phyloP scores from a whole-genome alignment of 345 rosid genomes.

The Cardamine resedifolia region DNA sequence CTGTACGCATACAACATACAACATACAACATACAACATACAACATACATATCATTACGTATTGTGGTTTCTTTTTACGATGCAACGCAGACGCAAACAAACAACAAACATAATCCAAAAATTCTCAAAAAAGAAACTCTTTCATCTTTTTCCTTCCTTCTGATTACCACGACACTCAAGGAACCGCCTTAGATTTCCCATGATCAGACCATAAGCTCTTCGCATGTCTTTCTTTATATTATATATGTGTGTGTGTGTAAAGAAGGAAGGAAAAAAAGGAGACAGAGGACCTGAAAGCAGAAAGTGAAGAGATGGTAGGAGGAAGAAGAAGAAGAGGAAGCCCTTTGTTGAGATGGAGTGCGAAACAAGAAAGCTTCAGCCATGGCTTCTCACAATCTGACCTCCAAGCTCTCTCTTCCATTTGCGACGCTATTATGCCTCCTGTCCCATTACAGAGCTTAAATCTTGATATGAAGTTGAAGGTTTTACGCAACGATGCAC shows the following conservation, averaged over 20 bases:
- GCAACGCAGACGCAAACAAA: background rate
- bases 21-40: too few species aligned
- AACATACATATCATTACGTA: background rate
- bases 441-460: constrained; percentile 42
- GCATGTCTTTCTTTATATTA: too few species aligned
- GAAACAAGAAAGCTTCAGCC: constrained; percentile 38
- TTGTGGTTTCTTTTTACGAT: background rate
- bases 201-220: background rate
- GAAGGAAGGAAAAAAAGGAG: background rate
- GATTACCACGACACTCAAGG: constrained; percentile 19
- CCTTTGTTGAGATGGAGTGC: constrained; percentile 54
- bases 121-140: background rate
- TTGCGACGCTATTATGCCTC: constrained; percentile 68
- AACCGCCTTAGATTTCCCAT: constrained; percentile 24
- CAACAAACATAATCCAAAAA: constrained; percentile 1
- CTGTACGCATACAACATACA: too few species aligned
- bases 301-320: constrained; percentile 5
- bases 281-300: background rate
- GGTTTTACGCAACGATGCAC: constrained; percentile 41
- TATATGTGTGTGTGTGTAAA: background rate
- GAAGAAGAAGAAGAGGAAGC: constrained; percentile 40
- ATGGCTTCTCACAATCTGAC: constrained; percentile 66
- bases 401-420: constrained; percentile 64
- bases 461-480: constrained; percentile 29
- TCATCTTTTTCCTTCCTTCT: background rate